Conservation (phyloP, 306 rosid species). For the Arachis hypogaea region DNA sequence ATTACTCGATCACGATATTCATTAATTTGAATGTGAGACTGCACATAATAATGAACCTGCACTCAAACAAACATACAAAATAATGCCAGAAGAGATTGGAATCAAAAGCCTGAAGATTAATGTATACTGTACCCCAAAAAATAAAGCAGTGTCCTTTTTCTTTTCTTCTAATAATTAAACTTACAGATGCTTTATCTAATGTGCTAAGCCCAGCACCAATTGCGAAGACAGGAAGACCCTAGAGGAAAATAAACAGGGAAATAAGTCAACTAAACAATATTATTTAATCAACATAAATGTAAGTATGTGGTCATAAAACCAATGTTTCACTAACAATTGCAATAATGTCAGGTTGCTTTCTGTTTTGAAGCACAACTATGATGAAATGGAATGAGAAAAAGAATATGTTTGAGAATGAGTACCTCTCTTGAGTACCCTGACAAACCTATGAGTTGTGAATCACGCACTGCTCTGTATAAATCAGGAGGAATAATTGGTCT, state of each 20-base stretch:
- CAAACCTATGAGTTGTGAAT: constrained; percentile 88
- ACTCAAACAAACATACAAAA: constrained; percentile 23
- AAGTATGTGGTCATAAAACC: constrained; percentile 10
- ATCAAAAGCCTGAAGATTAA: background rate
- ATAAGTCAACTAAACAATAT: constrained; percentile 10
- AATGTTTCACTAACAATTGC: background rate
- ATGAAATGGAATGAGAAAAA: constrained; percentile 24
- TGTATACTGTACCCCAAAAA: constrained; percentile 8
- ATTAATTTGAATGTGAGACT: constrained; percentile 96
- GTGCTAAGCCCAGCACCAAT: constrained; percentile 83
- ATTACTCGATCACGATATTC: constrained; percentile 84
- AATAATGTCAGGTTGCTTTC: background rate
- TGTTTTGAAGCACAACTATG: background rate
- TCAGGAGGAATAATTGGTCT: constrained; percentile 83
- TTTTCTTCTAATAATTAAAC: constrained; percentile 43
- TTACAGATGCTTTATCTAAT: constrained; percentile 95
- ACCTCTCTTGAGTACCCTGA: constrained; percentile 98
- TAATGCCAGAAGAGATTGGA: constrained; percentile 28
- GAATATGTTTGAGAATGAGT: constrained; percentile 37
- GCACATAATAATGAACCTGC: constrained; percentile 95
- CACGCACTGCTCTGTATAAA: constrained; percentile 80
- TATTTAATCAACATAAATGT: constrained; percentile 10
- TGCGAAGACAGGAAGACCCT: constrained; percentile 95
- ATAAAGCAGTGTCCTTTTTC: constrained; percentile 2
- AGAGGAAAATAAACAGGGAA: constrained; percentile 19